Base-by-base conservation (phyloP, 1,139 yeast genomes). In the Geotrichum histeridarum region DNA sequence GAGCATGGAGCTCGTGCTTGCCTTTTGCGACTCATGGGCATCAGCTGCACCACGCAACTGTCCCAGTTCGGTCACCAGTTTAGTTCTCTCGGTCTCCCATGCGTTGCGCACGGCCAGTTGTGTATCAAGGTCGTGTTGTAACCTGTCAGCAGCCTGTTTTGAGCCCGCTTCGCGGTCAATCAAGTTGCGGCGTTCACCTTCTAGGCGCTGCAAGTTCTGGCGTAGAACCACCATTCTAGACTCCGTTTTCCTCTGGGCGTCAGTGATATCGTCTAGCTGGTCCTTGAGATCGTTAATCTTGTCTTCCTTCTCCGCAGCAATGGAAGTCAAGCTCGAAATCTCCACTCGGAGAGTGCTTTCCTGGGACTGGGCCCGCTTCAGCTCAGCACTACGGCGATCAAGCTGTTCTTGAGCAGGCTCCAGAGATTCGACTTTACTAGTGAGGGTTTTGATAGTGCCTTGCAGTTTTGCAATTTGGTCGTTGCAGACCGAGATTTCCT, bases 21-120 rank as follows among this genome's bases (percentile, higher is more conserved):
- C 33, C 32, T 42, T 46, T 22, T 47, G 50, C 8, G 52, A n/a
- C 17, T 44, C 54, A n/a, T 42, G 42, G 4, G 52, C 54, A 81
- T 85, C 31, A 77, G 78, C 22, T 77, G 65, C 45, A 79, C 79
- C 73, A 53, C 73, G 75, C 48, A 80, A 67, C 38, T 77, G 78
- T 32, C 75, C 71, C 35, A 77, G 61, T 9, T 74, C 69, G 32
- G 73, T 73, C 47, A 70, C 73, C 53, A 80, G 63, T 35, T 65
- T 70, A 30, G 72, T 70, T 52, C 73, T 45, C 45, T 54, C 57
- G 9, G 52, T 7, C 30, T 54, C 55, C 55, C 69, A n/a, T 56
- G 51, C 44, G 11, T 17, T 6, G 31, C 48, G 27, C 44, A 39
- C 48, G 38, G 68, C 12, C 9, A 36, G 7, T 14, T 51, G 51